Evolutionary conservation across 2,329 filamentous ascomycete species (phyloP), one percentile per base, ranked within the genome.

Genomic region (Aspergillus latus): DNA sequence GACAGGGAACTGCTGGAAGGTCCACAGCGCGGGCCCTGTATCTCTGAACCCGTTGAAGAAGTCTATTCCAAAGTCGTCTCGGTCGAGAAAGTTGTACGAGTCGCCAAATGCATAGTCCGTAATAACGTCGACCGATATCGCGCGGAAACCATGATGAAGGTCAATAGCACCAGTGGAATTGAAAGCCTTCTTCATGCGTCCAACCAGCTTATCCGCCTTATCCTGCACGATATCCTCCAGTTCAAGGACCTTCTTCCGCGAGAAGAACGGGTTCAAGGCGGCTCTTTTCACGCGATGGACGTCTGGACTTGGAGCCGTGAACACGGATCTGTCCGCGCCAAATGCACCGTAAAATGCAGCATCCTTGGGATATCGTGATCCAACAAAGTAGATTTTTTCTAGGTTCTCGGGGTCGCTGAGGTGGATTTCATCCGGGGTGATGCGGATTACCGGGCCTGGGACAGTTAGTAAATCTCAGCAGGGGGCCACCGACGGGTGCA

Each of bases 251-350:
- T 59, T 59, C 42, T 61, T 60, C n/a, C 59, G 57, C 1, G 69
- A 69, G 55, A 71, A 71, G 59, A 68, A 69, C 13, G 68, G 65
- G 52, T 64, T 69, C 47, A 71, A 58, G 2, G 68, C 65, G 15
- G 67, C 60, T 32, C 69, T 62, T 45, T 68, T 66, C 6, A 65
- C 57, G 9, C 66, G 67, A 56, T 71, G 68, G 10, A 65, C 51
- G 15, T 68, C 64, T 43, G 65, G 62, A 47, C 61, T 63, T 15
- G 62, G 46, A 1, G 66, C 67, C 8, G 64, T 62, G 49, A 72
- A 75, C 59, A 72, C 68, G 52, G 68, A 61, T 34, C 63, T 59
- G 5, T 63, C 54, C 9, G 59, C 63, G 49, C 65, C 65, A 49
- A 70, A 66, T 21, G 62, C 61, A 26, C 61, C 54, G 4, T 68